Conservation (phyloP, 352 stramenopile species). For the Elongisporangium undulatum region DNA sequence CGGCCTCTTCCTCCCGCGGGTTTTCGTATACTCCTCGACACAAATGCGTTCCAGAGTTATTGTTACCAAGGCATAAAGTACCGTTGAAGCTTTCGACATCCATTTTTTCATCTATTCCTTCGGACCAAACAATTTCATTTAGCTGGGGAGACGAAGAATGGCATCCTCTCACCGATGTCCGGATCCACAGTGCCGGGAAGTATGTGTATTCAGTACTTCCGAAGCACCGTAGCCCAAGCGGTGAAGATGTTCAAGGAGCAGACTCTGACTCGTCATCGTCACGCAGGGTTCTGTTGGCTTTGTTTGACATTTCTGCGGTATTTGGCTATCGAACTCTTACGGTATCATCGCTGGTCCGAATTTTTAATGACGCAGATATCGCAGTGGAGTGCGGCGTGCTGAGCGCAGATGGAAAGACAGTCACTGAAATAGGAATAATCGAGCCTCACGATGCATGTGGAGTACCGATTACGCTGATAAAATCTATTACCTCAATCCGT, state of each 20-base stretch:
- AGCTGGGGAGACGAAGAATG: slow-evolving; percentile 64
- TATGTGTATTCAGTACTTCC: slow-evolving; percentile 71
- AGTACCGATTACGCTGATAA: slow-evolving; percentile 62
- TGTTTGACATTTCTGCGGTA: slow-evolving; percentile 72
- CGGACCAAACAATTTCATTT: slow-evolving; percentile 76
- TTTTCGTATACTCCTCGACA: slow-evolving; percentile 55
- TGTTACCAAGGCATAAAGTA: slow-evolving; percentile 49
- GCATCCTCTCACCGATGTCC: slow-evolving; percentile 72
- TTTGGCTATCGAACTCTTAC: slow-evolving; percentile 74
- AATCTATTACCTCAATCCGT: slow-evolving; percentile 44
- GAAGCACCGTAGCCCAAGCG: slow-evolving; percentile 3
- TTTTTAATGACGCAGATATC: slow-evolving; percentile 74
- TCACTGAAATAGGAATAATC: slow-evolving; percentile 57
- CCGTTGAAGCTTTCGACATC: slow-evolving; percentile 66
- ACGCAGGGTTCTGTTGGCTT: slow-evolving; percentile 36
- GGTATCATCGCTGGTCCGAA: slow-evolving; percentile 67
- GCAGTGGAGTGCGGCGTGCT: slow-evolving; percentile 56
- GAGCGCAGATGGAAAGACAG: slow-evolving; percentile 44
- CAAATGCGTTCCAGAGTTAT: slow-evolving; percentile 35
- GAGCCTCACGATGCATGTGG: slow-evolving; percentile 57
- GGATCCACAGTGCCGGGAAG: slow-evolving; percentile 70
- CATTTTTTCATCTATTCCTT: slow-evolving; percentile 59
- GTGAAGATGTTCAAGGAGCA: slow-evolving; percentile 9
- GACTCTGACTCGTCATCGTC: slow-evolving; percentile 3
- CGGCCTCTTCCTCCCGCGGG: slow-evolving; percentile 28